Percentiles rank a stretch among this genome's conserved stretches.
These are phyloP conservation scores for Chamaecyparis obtusa DNA, from an alignment of 75 land plant species.

Conservation along the genomic window DNA sequence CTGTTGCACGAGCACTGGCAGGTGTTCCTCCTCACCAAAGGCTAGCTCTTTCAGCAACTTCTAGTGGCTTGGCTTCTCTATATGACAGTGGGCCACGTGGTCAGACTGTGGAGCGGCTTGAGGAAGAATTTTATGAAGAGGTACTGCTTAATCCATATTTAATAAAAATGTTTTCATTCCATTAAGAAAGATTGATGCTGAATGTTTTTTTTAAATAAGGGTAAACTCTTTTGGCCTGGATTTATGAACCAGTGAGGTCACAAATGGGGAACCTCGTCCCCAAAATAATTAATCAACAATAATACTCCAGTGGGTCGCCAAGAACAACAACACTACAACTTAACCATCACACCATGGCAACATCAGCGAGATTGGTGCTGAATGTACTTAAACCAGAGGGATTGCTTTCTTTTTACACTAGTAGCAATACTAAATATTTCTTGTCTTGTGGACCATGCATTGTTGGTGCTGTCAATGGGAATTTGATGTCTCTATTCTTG, in stretches of 20 bases:
- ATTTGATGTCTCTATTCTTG: background rate
- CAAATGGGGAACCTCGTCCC: too few species aligned
- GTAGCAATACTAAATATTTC: background rate
- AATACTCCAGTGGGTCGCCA: too few species aligned
- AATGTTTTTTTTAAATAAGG: too few species aligned
- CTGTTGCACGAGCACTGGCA: slow-evolving; percentile 88
- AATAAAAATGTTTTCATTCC: background rate
- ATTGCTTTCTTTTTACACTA: background rate
- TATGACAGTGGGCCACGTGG: slow-evolving; percentile 58
- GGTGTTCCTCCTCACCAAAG: slow-evolving; percentile 88
- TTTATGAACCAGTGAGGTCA: too few species aligned
- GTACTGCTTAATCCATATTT: slow-evolving; percentile 26
- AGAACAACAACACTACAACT: too few species aligned
- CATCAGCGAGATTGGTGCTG: background rate
- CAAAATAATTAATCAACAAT: too few species aligned
- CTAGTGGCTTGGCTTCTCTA: slow-evolving; percentile 67
- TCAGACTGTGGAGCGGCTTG: slow-evolving; percentile 62
- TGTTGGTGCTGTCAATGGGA: background rate
- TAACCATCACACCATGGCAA: too few species aligned
- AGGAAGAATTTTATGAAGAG: slow-evolving; percentile 83
- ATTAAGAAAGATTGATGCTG: background rate
- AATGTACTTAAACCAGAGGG: background rate
- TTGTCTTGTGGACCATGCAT: background rate
- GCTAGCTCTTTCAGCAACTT: slow-evolving; percentile 53
- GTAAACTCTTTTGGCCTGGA: too few species aligned